These are phyloP conservation scores for Plenodomus biglobosus DNA, from an alignment of 2,329 filamentous ascomycete species.

Conservation along the genomic window DNA sequence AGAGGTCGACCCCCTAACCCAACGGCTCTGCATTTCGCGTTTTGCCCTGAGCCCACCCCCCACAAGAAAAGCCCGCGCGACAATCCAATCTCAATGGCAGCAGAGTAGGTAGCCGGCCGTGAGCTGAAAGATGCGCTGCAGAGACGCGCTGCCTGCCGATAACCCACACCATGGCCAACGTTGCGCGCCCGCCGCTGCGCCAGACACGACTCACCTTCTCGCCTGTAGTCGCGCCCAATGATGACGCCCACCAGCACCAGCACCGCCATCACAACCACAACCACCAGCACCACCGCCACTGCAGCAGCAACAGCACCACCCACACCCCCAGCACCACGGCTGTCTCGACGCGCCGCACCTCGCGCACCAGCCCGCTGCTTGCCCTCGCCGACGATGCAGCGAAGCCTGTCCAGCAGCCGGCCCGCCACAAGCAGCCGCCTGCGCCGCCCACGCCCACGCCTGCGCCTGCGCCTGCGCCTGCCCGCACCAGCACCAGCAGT, in stretches of 20 bases:
- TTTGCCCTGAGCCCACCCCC: constrained; percentile 20
- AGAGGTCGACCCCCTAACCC: constrained; percentile 32
- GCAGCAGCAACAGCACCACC: constrained; percentile 1
- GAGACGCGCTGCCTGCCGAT: constrained; percentile 21
- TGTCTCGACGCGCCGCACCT: constrained; percentile 32
- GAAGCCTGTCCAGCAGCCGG: constrained; percentile 16
- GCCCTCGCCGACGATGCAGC: constrained; percentile 27
- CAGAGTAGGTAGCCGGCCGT: constrained; percentile 19
- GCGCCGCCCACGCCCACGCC: not conserved
- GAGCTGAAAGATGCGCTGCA: constrained; percentile 32
- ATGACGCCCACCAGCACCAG: constrained; percentile 20
- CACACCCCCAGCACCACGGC: constrained; percentile 9
- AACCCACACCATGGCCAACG: constrained; percentile 31
- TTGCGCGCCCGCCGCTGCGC: constrained; percentile 30
- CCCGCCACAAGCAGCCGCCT: constrained; percentile 1
- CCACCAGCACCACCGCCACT: too few species aligned
- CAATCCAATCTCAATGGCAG: constrained; percentile 29
- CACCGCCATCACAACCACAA: not conserved
- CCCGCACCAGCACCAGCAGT: too few species aligned
- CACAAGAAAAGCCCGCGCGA: constrained; percentile 24
- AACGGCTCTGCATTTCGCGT: constrained; percentile 10
- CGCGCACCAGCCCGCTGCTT: constrained; percentile 27
- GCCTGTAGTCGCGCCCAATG: constrained; percentile 23
- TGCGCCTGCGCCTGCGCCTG: constrained; percentile 3
- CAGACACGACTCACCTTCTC: constrained; percentile 35